Base-by-base conservation (phyloP, 305 asterid genomes). In the Rubia balearica region DNA sequence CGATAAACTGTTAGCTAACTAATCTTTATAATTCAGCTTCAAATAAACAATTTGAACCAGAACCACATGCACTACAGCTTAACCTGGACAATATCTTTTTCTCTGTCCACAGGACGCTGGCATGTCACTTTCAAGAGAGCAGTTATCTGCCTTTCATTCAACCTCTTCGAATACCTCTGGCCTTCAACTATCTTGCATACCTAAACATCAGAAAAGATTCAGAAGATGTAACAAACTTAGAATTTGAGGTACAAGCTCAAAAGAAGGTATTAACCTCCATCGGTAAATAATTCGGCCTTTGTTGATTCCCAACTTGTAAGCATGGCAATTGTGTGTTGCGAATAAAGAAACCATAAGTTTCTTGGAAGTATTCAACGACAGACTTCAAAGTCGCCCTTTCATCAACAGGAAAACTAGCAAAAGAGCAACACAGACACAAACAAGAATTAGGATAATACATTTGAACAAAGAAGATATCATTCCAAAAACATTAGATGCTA, bases 111-210 rank as follows among this genome's bases (percentile, higher is more conserved):
- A 9, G 99, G 98, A 8, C 96, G 96, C 84, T 91, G 99, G 84
- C 99, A 94, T 1, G 99, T 94, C 74, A 91, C 98, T 65, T 83
- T 90, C 51, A 94, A 88, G 40, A 94, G 87, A 3, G 88, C 92
- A 67, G 98, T 90, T 59, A 90, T 91, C 83, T 94, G 99, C 42
- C 82, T 83, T 82, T 94, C 98, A 77, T 94, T 94, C 71, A 94
- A 77, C 74, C 96, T 84, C 84, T 91, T 94, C 0, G 99, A 87
- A 61, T 94, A 94, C 65, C 99, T 82, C 80, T 94, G 98, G 61
- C 99, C 99, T 68, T 83, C 93, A 0, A 94, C 98, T 53, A 94
- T 89, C 82, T 91, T 91, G 82, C 98, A 91, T 24, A 94, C 99
- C 98, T 94, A 69, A 56, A 30, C n/a, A 69, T 74, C 24, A 38